Evolutionary conservation across 179 eudicot genomes (phyloP).

Genomic region (Silene vulgaris): DNA sequence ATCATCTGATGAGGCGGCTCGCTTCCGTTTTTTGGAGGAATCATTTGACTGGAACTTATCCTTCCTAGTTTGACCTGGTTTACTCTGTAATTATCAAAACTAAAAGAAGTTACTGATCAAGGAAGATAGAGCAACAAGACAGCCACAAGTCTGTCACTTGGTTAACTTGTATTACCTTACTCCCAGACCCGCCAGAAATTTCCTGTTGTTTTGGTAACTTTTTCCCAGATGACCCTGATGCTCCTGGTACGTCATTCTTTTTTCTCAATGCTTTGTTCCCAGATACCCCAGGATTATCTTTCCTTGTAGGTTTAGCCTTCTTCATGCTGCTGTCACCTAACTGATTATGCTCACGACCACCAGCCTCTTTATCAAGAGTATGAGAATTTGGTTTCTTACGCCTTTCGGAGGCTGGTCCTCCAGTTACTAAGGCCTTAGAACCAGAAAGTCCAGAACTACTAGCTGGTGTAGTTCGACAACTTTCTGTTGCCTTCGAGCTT

Average conservation of each 20-base stretch:
- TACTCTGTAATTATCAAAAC: conserved; percentile 17
- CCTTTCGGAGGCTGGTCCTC: conserved; percentile 33
- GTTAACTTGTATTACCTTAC: conserved; percentile 33
- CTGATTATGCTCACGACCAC: conserved; percentile 23
- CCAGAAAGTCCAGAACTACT: conserved; percentile 9
- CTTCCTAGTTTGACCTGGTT: conserved; percentile 22
- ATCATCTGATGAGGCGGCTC: conserved; percentile 16
- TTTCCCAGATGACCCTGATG: conserved; percentile 9
- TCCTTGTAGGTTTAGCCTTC: conserved; percentile 20
- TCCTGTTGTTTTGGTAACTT: conserved; percentile 26
- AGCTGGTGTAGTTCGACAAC: conserved; percentile 18
- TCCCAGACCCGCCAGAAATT: conserved; percentile 32
- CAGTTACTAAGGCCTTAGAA: conserved; percentile 23
- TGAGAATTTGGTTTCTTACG: conserved; percentile 31
- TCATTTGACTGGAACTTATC: conserved; percentile 20
- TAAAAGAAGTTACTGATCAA: not conserved
- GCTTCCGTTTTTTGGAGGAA: conserved; percentile 25
- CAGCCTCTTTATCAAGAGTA: conserved; percentile 31
- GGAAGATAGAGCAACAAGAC: not conserved
- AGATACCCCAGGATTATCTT: conserved; percentile 12
- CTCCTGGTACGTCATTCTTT: conserved; percentile 10
- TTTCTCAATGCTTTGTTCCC: conserved; percentile 11
- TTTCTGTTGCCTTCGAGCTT: conserved; percentile 26
- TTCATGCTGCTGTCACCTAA: conserved; percentile 25
- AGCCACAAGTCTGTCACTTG: not conserved